A percentile compares a stretch with the other conserved stretches of the same genome.
phyloP scores from a whole-genome alignment of 2,329 filamentous ascomycete genomes.

The Cladophialophora immunda region DNA sequence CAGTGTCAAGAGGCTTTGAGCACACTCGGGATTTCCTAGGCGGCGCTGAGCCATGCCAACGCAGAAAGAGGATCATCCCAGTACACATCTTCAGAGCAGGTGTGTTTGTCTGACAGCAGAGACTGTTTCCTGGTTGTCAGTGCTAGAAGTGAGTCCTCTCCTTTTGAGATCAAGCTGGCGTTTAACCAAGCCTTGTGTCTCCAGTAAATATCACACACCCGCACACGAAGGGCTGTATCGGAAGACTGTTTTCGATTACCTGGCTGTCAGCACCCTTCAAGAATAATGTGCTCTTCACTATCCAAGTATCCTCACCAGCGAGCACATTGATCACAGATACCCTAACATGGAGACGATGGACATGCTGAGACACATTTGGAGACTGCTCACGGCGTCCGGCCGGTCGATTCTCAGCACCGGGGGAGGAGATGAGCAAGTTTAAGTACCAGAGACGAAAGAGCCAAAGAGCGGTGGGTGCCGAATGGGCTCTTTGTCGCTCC shows the following conservation, averaged over 20 bases:
- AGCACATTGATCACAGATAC: not conserved
- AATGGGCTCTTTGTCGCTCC: not conserved
- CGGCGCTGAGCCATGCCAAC: not conserved
- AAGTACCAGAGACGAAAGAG: too few species aligned
- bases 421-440: constrained; percentile 19
- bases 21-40: not conserved
- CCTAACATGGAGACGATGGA: not conserved
- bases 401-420: not conserved
- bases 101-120: not conserved
- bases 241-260: too few species aligned
- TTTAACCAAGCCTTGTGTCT: not conserved
- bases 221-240: not conserved
- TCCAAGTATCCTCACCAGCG: not conserved
- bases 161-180: not conserved
- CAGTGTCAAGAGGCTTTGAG: constrained; percentile 40
- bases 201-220: not conserved
- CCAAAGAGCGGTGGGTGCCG: not conserved
- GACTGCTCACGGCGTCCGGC: not conserved
- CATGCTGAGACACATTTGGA: not conserved
- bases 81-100: not conserved
- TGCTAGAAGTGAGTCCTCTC: not conserved
- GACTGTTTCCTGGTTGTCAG: too few species aligned
- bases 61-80: not conserved
- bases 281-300: not conserved
- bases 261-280: not conserved